Percentiles rank a stretch among this genome's conserved stretches.
These are phyloP conservation scores for Nemania sp. DNA, from an alignment of 2,329 filamentous ascomycete genomes.

Conservation along the genomic window DNA sequence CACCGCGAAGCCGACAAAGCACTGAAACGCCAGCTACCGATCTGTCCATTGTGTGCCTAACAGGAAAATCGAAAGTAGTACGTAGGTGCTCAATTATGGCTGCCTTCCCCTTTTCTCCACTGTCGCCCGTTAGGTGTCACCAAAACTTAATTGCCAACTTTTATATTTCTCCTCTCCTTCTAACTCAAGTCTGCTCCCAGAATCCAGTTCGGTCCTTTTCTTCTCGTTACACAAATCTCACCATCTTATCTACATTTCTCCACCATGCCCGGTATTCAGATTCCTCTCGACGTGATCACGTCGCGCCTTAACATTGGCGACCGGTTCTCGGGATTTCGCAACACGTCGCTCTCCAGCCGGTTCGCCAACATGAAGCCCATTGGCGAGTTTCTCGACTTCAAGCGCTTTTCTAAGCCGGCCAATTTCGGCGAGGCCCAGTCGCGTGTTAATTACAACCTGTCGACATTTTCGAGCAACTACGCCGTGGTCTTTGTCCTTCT, in stretches of 20 bases:
- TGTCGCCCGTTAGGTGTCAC: background rate
- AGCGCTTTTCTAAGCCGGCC: slow-evolving; percentile 90
- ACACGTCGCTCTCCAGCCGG: slow-evolving; percentile 75
- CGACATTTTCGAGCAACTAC: slow-evolving; percentile 99
- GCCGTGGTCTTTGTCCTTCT: slow-evolving; percentile 91
- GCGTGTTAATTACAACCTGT: slow-evolving; percentile 94
- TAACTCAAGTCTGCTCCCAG: background rate
- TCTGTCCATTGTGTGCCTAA: background rate
- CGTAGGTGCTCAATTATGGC: slow-evolving; percentile 10
- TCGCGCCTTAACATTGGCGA: slow-evolving; percentile 85
- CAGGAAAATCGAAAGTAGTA: background rate
- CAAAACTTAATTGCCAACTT: too few relatives aligned
- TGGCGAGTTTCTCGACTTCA: slow-evolving; percentile 93
- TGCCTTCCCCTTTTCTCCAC: slow-evolving; percentile 21
- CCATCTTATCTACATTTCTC: slow-evolving; percentile 5
- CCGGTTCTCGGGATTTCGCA: slow-evolving; percentile 81
- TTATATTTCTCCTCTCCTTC: too few relatives aligned
- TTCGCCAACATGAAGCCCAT: slow-evolving; percentile 92
- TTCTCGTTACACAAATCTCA: too few relatives aligned
- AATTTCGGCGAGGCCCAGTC: slow-evolving; percentile 91
- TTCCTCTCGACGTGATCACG: slow-evolving; percentile 88
- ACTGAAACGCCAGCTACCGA: background rate
- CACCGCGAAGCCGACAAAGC: background rate
- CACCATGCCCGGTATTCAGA: slow-evolving; percentile 84
- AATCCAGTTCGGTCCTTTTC: too few relatives aligned